phyloP scores from a whole-genome alignment of 169 alveolate genomes.

The Eimeria falciformis region DNA sequence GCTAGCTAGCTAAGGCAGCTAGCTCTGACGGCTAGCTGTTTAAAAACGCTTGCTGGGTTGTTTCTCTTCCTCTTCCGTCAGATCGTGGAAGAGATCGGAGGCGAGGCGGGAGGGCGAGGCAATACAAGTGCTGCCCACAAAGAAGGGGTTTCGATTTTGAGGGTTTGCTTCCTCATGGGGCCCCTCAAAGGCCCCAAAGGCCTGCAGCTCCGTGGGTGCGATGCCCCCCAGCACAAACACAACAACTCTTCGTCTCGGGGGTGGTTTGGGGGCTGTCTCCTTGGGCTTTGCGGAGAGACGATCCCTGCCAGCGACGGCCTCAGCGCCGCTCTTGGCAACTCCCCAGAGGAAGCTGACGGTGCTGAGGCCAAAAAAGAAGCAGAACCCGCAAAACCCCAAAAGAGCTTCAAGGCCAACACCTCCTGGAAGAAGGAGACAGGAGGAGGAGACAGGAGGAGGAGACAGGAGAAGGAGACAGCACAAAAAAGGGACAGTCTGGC shows the following conservation, averaged over 20 bases:
- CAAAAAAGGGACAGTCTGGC: too few species aligned
- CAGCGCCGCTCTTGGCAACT: not conserved
- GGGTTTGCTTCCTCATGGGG: not conserved
- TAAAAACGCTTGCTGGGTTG: too few species aligned
- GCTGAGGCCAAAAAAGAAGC: not conserved
- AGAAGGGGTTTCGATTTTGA: not conserved
- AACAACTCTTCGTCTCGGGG: not conserved
- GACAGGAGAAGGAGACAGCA: too few species aligned
- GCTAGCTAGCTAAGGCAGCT: too few species aligned
- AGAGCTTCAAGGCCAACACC: too few species aligned
- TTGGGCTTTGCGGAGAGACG: not conserved
- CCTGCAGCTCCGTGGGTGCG: conserved; percentile 26
- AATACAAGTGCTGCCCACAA: conserved; percentile 13
- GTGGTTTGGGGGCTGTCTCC: not conserved
- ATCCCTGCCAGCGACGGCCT: conserved; percentile 8
- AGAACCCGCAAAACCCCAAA: not conserved
- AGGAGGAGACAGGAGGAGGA: too few species aligned
- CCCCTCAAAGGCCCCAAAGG: not conserved
- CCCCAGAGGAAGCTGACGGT: conserved; percentile 1
- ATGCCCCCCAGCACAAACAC: not conserved
- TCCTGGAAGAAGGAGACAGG: too few species aligned
- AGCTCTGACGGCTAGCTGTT: too few species aligned
- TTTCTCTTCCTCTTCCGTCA: not conserved
- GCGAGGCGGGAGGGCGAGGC: conserved; percentile 8
- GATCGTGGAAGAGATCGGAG: not conserved